These are phyloP conservation scores for Colletotrichum phormii DNA, from an alignment of 2,329 filamentous ascomycete species.

Conservation along the genomic window DNA sequence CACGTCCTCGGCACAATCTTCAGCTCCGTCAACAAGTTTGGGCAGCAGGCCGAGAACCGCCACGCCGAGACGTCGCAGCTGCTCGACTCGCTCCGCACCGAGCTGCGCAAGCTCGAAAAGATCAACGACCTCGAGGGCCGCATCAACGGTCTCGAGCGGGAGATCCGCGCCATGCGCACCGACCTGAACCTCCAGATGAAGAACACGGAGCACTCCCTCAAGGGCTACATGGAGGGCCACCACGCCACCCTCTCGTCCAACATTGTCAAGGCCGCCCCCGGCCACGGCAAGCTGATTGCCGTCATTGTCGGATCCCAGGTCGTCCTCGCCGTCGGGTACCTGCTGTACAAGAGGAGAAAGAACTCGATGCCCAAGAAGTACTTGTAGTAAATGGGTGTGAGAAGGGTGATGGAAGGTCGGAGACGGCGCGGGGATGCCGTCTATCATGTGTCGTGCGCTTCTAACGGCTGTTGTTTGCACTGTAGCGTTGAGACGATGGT, in stretches of 20 bases:
- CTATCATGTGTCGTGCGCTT: background rate
- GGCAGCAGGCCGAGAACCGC: conserved; percentile 64
- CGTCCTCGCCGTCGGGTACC: conserved; percentile 74
- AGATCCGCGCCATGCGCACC: conserved; percentile 68
- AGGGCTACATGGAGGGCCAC: conserved; percentile 63
- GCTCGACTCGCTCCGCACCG: conserved; percentile 58
- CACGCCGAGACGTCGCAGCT: conserved; percentile 65
- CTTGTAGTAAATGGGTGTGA: conserved; percentile 68
- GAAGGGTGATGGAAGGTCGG: background rate
- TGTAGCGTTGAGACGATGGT: too few relatives aligned
- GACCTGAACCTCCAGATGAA: conserved; percentile 62
- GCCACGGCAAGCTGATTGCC: conserved; percentile 69
- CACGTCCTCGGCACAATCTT: conserved; percentile 75
- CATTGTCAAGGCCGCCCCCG: conserved; percentile 59
- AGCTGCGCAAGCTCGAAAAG: conserved; percentile 57
- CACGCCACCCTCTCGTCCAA: conserved; percentile 61
- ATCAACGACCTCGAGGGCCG: conserved; percentile 57
- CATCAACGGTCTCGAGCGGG: conserved; percentile 66
- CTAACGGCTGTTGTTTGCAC: too few relatives aligned
- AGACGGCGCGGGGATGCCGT: conserved; percentile 1
- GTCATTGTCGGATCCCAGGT: conserved; percentile 81
- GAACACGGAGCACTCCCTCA: conserved; percentile 64
- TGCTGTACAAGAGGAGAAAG: conserved; percentile 84
- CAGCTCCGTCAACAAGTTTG: conserved; percentile 63
- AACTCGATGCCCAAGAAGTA: conserved; percentile 90